Percentiles rank a stretch among this genome's conserved stretches.
phyloP scores from a whole-genome alignment of 1,284 basidiomycete species.

The Clitocybe nebularis region DNA sequence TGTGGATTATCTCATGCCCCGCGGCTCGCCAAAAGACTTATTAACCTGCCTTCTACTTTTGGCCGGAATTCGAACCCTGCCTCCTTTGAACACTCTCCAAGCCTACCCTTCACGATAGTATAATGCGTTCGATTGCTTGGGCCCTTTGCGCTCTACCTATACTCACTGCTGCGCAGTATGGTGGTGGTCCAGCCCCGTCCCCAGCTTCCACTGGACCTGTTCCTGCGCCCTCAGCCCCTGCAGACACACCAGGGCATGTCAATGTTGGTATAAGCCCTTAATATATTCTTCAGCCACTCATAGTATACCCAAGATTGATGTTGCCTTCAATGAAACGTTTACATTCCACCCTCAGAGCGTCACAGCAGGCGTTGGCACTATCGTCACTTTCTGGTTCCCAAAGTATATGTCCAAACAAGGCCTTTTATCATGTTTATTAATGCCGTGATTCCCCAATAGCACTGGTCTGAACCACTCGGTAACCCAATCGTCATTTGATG shows the following conservation, averaged over 20 bases:
- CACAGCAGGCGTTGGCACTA: slow-evolving; percentile 43
- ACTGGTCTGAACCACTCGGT: slow-evolving; percentile 43
- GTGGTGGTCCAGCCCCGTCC: slow-evolving; percentile 21
- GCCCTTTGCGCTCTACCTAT: slow-evolving; percentile 29
- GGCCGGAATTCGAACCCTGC: background rate
- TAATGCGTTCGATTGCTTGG: slow-evolving; percentile 22
- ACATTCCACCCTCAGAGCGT: slow-evolving; percentile 43
- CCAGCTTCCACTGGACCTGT: slow-evolving; percentile 24
- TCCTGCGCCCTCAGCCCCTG: slow-evolving; percentile 40
- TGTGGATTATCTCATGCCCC: background rate
- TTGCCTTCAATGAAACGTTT: slow-evolving; percentile 36
- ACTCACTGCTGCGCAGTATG: slow-evolving; percentile 38
- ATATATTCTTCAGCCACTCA: background rate
- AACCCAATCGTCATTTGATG: slow-evolving; percentile 47
- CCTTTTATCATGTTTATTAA: too few species aligned
- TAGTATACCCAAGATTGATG: slow-evolving; percentile 37
- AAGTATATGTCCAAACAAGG: too few species aligned
- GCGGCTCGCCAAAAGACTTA: background rate
- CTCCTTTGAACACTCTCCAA: background rate
- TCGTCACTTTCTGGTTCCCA: slow-evolving; percentile 53
- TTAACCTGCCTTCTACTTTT: background rate
- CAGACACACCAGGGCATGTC: slow-evolving; percentile 35
- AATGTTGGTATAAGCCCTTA: slow-evolving; percentile 32
- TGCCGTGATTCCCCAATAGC: too few species aligned
- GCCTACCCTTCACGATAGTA: slow-evolving; percentile 6